Percentiles rank a stretch among this genome's conserved stretches.
Evolutionary conservation across 345 rosid genomes (phyloP).

Genomic region (Ceriops zippeliana): DNA sequence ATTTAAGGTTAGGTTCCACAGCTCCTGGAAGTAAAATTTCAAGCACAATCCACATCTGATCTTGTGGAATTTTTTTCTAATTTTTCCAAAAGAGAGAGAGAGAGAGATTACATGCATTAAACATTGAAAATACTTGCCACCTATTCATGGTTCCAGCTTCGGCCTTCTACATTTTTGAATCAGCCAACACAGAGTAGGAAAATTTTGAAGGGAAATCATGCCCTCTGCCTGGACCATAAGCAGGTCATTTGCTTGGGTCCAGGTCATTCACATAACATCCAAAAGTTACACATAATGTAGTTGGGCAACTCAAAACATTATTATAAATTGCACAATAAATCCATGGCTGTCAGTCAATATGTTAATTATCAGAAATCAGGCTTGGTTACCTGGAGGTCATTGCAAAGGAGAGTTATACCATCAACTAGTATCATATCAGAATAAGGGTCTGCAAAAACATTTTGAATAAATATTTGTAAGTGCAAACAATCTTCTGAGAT

Average conservation of each 20-base stretch:
- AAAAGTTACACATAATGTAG: neutral
- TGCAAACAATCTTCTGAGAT: neutral
- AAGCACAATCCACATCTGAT: no score
- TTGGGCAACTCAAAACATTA: neutral
- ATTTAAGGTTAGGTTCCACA: no score
- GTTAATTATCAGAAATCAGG: neutral
- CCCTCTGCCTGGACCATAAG: neutral
- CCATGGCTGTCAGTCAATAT: neutral
- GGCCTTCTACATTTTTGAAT: no score
- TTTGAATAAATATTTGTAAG: constrained; percentile 9
- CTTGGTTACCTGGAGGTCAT: constrained; percentile 61
- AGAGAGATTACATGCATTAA: no score
- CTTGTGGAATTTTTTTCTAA: no score
- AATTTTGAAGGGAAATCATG: no score
- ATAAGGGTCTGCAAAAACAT: constrained; percentile 50
- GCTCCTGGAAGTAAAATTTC: no score
- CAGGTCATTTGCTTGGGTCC: neutral
- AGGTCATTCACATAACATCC: neutral
- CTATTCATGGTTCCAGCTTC: no score
- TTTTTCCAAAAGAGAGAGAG: no score
- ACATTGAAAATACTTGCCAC: no score
- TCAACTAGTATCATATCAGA: constrained; percentile 68
- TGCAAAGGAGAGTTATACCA: constrained; percentile 71
- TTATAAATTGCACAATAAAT: neutral
- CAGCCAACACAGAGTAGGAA: no score